phyloP scores from a whole-genome alignment of 1,284 basidiomycete genomes.

The Cutaneotrichosporon arboriforme region DNA sequence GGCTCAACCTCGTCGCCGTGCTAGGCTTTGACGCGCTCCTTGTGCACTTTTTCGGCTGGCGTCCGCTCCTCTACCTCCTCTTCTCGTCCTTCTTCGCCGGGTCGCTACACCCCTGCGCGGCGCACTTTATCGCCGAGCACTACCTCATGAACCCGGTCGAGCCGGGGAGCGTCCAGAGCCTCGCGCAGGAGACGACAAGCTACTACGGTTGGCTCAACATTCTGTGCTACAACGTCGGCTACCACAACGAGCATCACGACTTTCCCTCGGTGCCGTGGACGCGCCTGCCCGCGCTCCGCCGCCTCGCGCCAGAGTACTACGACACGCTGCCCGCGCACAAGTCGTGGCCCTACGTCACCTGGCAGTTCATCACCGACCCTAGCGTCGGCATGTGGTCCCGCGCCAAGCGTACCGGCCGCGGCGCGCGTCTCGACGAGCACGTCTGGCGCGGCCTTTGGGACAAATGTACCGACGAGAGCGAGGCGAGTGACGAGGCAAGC shows the following conservation, averaged over 20 bases:
- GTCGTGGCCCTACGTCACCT: slow-evolving; percentile 89
- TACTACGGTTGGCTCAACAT: slow-evolving; percentile 92
- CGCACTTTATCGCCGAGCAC: slow-evolving; percentile 96
- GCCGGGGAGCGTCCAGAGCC: slow-evolving; percentile 25
- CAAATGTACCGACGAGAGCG: slow-evolving; percentile 6
- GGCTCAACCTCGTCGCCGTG: slow-evolving; percentile 67
- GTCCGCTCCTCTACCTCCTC: slow-evolving; percentile 76
- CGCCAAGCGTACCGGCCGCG: slow-evolving; percentile 47
- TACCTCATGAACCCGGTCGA: slow-evolving; percentile 69
- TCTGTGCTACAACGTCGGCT: slow-evolving; percentile 95
- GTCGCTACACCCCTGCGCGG: slow-evolving; percentile 88
- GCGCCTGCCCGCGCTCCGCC: slow-evolving; percentile 73
- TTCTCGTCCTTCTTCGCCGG: slow-evolving; percentile 91
- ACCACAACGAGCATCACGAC: slow-evolving; percentile 99
- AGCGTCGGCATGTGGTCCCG: slow-evolving; percentile 65
- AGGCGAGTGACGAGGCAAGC: slow-evolving; percentile 10
- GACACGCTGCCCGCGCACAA: slow-evolving; percentile 78
- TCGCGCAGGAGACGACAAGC: slow-evolving; percentile 84
- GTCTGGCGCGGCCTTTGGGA: slow-evolving; percentile 30
- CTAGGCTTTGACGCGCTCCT: slow-evolving; percentile 68
- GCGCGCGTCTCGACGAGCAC: slow-evolving; percentile 35
- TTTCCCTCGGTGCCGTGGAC: slow-evolving; percentile 97
- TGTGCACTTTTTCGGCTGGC: slow-evolving; percentile 58
- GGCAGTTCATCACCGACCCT: slow-evolving; percentile 85
- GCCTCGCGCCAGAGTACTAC: slow-evolving; percentile 88